Conservation (phyloP, 768 basidiomycete genomes). For the Phaeolepiota aurea region DNA sequence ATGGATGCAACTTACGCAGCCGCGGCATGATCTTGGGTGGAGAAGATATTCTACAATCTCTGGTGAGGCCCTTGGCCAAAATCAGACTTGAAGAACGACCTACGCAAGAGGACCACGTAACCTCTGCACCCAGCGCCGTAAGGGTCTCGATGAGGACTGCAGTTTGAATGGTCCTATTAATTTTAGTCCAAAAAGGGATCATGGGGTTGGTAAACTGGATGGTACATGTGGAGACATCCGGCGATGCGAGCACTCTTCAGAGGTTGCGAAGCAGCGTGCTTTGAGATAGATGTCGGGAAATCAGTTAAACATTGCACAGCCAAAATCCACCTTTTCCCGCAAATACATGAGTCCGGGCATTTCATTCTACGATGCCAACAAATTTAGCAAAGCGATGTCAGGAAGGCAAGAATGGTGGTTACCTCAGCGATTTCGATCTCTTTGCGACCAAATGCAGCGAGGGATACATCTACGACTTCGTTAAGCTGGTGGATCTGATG, state of each 20-base stretch:
- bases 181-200: not conserved
- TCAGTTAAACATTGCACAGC: too few species aligned
- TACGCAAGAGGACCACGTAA: slow-evolving; percentile 98
- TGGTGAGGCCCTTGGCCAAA: not conserved
- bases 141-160: slow-evolving; percentile 99
- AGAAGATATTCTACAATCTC: slow-evolving; percentile 84
- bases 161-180: slow-evolving; percentile 91
- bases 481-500: slow-evolving; percentile 5
- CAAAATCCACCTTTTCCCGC: slow-evolving; percentile 61
- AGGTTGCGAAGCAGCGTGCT: slow-evolving; percentile 79
- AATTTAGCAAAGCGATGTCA: not conserved
- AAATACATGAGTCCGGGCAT: slow-evolving; percentile 96
- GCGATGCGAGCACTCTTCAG: slow-evolving; percentile 93
- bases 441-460: slow-evolving; percentile 99
- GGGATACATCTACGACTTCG: slow-evolving; percentile 65
- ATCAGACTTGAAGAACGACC: slow-evolving; percentile 17
- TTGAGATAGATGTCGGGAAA: slow-evolving; percentile 9
- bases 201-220: not conserved
- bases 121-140: slow-evolving; percentile 90
- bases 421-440: slow-evolving; percentile 99
- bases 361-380: slow-evolving; percentile 52
- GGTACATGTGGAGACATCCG: slow-evolving; percentile 95
- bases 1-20: slow-evolving; percentile 60
- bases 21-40: slow-evolving; percentile 98
- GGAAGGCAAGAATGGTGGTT: slow-evolving; percentile 11